Conservation (phyloP, 2,329 filamentous ascomycete species). For the Colletotrichum kahawae region DNA sequence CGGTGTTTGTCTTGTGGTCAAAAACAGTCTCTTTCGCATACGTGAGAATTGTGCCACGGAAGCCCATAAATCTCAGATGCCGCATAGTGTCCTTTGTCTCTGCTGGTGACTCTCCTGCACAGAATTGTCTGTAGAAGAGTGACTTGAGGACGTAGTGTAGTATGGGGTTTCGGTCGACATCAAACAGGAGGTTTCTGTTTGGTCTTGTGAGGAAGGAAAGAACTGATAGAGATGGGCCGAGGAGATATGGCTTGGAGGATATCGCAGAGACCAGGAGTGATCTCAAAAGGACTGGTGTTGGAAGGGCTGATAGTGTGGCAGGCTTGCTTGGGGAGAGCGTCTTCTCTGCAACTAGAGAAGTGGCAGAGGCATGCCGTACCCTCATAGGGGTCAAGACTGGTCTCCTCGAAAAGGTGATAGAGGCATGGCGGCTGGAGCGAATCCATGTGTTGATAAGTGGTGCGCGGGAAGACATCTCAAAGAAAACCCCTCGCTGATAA, state of each 20-base stretch:
- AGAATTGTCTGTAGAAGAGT: slow-evolving; percentile 92
- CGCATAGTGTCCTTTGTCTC: slow-evolving; percentile 73
- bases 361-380: neutral
- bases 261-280: slow-evolving; percentile 3
- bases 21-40: slow-evolving; percentile 85
- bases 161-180: slow-evolving; percentile 77
- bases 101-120: slow-evolving; percentile 74
- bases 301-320: slow-evolving; percentile 3
- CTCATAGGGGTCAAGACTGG: neutral
- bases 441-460: neutral
- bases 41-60: slow-evolving; percentile 81
- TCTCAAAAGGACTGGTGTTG: neutral
- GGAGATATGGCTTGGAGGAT: slow-evolving; percentile 6
- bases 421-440: neutral
- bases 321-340: neutral
- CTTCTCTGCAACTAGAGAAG: neutral
- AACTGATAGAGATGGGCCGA: neutral
- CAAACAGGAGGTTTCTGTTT: slow-evolving; percentile 42
- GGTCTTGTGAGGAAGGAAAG: slow-evolving; percentile 4
- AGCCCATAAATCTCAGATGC: slow-evolving; percentile 75
- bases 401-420: neutral
- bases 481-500: neutral
- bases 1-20: slow-evolving; percentile 54
- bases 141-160: slow-evolving; percentile 74
- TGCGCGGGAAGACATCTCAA: neutral